Conservation (phyloP, 805 yeast genomes). For the Tetrapisispora phaffii region DNA sequence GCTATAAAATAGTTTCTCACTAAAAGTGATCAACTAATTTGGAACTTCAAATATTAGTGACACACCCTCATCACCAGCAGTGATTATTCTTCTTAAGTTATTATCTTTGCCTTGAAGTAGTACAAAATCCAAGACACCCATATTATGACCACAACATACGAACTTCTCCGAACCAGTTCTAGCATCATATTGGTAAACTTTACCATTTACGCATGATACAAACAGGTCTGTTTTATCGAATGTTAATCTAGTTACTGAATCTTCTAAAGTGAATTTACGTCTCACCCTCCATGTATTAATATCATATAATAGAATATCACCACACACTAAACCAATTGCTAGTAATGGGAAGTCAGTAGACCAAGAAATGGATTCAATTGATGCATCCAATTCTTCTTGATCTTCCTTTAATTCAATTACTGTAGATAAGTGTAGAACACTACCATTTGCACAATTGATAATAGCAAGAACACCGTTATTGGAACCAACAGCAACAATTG, state of each 20-base stretch:
- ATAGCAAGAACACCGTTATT: constrained; percentile 79
- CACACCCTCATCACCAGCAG: constrained; percentile 98
- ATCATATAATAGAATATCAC: constrained; percentile 76
- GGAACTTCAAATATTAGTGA: constrained; percentile 54
- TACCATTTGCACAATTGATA: constrained; percentile 67
- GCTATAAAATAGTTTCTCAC: background rate
- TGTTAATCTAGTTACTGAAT: constrained; percentile 71
- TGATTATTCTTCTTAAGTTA: constrained; percentile 45
- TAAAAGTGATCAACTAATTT: constrained; percentile 9
- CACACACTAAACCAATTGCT: constrained; percentile 86
- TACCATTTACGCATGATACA: constrained; percentile 78
- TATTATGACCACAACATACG: constrained; percentile 83
- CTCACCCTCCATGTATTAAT: constrained; percentile 81
- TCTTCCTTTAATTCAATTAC: constrained; percentile 49
- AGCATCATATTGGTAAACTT: constrained; percentile 77
- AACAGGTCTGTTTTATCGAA: constrained; percentile 53
- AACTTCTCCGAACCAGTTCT: constrained; percentile 73
- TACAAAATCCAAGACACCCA: constrained; percentile 86
- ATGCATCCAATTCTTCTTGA: constrained; percentile 52
- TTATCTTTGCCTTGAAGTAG: constrained; percentile 38
- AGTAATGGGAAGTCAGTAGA: constrained; percentile 51
- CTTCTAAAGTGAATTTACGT: constrained; percentile 56
- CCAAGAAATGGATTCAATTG: constrained; percentile 80
- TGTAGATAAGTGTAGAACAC: constrained; percentile 53
- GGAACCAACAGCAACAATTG: constrained; percentile 66